Evolutionary conservation across 805 yeast species (phyloP), one percentile per base, ranked within the genome.

Genomic region (Candida morakotiae): DNA sequence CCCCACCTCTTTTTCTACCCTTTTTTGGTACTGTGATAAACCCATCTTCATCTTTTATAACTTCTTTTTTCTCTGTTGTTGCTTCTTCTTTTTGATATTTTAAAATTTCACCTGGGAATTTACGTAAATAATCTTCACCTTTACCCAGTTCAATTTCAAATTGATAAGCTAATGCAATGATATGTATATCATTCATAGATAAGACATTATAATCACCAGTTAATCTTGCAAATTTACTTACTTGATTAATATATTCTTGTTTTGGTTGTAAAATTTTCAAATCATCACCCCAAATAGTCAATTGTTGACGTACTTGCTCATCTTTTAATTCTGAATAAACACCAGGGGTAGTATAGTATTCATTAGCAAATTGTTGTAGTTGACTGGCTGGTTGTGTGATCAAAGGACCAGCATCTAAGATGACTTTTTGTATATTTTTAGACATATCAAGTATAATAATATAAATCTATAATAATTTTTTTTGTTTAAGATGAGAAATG

Each of bases 391-490:
- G 72, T 51, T 87, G 94, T 2, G 95, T 83, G 48, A 93, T 84
- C 47, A 93, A 66, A 5, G 98, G 98, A 35, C 96, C 93, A 3
- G 98, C 98, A 73, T 93, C 98, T 47, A 93, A 71, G 23, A 87
- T 85, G 39, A 94, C 67, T 1, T 80, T 67, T 43, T 73, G 67
- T 21, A 79, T 75, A 42, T 27, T 31, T 8, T 32, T 27, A 5
- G 38, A 25, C 42, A 39, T 39, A n/a, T n/a, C n/a, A n/a, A n/a
- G n/a, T n/a, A n/a, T n/a, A n/a, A n/a, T n/a, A n/a, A n/a, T n/a
- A n/a, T n/a, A n/a, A n/a, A n/a, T n/a, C n/a, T n/a, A n/a, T n/a
- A n/a, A n/a, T n/a, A n/a, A n/a, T n/a, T n/a, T n/a, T n/a, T n/a
- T n/a, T n/a, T n/a, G n/a, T n/a, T n/a, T n/a, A n/a, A n/a, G n/a